These are phyloP conservation scores for Pugionium dolabratum DNA, from an alignment of 345 rosid genomes.

Conservation along the genomic window DNA sequence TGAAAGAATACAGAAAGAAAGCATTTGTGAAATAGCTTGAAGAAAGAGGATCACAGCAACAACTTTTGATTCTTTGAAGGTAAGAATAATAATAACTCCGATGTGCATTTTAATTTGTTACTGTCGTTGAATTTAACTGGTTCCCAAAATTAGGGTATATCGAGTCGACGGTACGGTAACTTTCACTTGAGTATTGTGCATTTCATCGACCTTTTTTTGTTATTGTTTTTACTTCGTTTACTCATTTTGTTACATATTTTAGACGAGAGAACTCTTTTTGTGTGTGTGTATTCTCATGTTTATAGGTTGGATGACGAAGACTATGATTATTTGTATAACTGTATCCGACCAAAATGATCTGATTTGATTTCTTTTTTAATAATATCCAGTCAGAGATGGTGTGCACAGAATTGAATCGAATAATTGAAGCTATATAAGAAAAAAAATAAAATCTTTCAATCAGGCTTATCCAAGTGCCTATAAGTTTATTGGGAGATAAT, in stretches of 20 bases:
- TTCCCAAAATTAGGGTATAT: conserved; percentile 27
- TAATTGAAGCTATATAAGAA: background rate
- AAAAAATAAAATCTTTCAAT: no score
- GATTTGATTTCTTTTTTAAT: background rate
- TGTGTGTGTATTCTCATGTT: conserved; percentile 16
- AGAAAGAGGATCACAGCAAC: conserved; percentile 1
- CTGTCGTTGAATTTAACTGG: conserved; percentile 15
- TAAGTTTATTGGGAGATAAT: no score
- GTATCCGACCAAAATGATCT: conserved; percentile 22
- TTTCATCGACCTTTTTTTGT: conserved; percentile 16
- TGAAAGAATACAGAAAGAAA: conserved; percentile 52
- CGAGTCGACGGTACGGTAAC: conserved; percentile 23
- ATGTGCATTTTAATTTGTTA: background rate
- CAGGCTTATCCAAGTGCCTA: background rate
- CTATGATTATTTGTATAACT: background rate
- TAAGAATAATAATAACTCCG: background rate
- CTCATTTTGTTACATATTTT: conserved; percentile 27
- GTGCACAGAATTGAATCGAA: conserved; percentile 19
- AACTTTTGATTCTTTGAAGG: conserved; percentile 22
- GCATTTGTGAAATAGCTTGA: conserved; percentile 30
- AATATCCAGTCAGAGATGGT: background rate
- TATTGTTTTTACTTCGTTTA: background rate
- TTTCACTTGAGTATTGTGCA: conserved; percentile 31
- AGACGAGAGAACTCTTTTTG: conserved; percentile 10
- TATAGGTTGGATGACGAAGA: background rate